Evolutionary conservation across 345 rosid species (phyloP), one percentile per base, ranked within the genome.

Genomic region (Toxicodendron radicans): DNA sequence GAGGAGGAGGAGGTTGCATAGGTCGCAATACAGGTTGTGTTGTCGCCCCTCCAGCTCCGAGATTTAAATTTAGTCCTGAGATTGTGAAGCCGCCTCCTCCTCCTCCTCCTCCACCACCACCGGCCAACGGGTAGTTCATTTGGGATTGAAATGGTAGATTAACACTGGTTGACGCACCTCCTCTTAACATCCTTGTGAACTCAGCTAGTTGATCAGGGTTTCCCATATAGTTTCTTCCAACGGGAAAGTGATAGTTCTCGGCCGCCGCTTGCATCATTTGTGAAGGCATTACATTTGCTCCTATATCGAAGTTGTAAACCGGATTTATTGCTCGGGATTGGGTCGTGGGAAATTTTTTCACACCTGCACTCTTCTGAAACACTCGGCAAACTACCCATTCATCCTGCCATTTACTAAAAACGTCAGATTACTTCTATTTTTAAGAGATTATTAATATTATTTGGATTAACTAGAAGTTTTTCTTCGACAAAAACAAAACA

Each of bases 371-470:
- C 85, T 93, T 95, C 81, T 95, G 91, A 79, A 93, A 93, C 54
- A 95, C 94, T 3, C 98, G 91, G 80, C 98, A 95, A 61, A 95
- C 92, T 56, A 93, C 99, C 99, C 99, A 95, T 75, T 95, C 99
- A 35, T 95, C 98, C 86, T 92, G 97, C 79, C 81, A 38, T 11
- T 48, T 64, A 33, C 54, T 13, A 13, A 16, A 51, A 51, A 16
- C 54, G 54, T 51, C 54, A 51, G 54, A 38, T 38, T 38, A 8
- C 43, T 38, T 5, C 43, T 38, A 38, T 6, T 38, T 38, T 38
- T 38, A 38, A 38, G 43, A 38, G 38, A 35, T 3, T 35, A 35
- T 35, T 35, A 35, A 27, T 27, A 27, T 27, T 27, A 27, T 27
- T 27, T 27, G 30, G 30, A 27, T 27, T 27, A 27, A 27, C 30